phyloP scores from a whole-genome alignment of 2,329 filamentous ascomycete genomes.

The Sclerotinia minor region DNA sequence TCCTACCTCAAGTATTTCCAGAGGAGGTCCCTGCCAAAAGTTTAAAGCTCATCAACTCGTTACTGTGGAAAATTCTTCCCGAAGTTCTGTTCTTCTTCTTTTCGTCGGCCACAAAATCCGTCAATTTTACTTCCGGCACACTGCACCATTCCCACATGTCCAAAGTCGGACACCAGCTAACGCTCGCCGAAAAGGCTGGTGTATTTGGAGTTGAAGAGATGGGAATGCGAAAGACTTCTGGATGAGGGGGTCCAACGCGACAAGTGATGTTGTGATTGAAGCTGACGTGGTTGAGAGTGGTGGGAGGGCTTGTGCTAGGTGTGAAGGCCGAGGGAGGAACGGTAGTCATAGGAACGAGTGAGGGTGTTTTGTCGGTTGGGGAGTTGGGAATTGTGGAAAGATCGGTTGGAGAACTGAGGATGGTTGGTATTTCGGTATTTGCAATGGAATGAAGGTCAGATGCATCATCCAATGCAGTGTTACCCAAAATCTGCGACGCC shows the following conservation, averaged over 20 bases:
- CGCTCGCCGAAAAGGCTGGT: neutral
- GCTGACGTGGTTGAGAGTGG: neutral
- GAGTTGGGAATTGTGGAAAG: neutral
- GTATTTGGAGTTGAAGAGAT: neutral
- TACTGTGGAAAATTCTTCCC: constrained; percentile 1
- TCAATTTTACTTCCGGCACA: constrained; percentile 11
- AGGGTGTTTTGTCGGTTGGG: neutral
- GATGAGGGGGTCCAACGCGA: neutral
- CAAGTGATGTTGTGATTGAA: neutral
- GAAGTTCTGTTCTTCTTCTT: neutral
- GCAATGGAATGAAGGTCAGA: neutral
- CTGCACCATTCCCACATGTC: constrained; percentile 14
- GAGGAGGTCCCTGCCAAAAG: neutral
- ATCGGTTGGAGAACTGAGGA: neutral
- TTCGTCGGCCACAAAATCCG: neutral
- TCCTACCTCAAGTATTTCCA: neutral
- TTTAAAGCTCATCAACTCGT: neutral
- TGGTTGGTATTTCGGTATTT: neutral
- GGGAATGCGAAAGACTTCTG: neutral
- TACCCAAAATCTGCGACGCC: neutral
- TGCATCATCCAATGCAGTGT: neutral
- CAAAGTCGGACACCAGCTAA: constrained; percentile 6
- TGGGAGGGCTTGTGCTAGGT: too few species aligned
- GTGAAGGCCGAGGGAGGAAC: neutral
- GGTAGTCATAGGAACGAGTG: neutral